Evolutionary conservation across 192 early-diverging fungal species (phyloP).

Genomic region (Coemansia sp.): DNA sequence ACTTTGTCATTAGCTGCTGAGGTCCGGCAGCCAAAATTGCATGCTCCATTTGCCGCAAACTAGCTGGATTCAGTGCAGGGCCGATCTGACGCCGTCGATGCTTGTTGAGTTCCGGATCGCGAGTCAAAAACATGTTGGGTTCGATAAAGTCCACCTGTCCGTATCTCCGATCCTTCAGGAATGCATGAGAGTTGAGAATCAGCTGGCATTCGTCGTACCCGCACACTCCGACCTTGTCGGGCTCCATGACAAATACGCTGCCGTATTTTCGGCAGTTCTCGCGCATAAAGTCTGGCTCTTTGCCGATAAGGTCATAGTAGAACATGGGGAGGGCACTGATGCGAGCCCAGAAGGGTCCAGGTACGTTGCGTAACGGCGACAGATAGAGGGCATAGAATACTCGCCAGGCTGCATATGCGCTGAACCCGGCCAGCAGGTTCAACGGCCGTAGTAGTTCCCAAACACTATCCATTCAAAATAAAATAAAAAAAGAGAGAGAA

Average conservation of each 20-base stretch:
- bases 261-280: slow-evolving; percentile 36
- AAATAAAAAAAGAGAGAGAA: neutral
- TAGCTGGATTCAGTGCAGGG: slow-evolving; percentile 17
- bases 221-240: slow-evolving; percentile 25
- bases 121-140: slow-evolving; percentile 37
- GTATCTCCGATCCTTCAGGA: slow-evolving; percentile 35
- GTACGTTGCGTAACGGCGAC: slow-evolving; percentile 41
- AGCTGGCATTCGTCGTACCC: slow-evolving; percentile 26
- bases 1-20: slow-evolving; percentile 29
- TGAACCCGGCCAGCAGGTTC: slow-evolving; percentile 20
- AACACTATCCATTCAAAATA: neutral
- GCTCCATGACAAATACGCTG: slow-evolving; percentile 37
- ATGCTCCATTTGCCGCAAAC: slow-evolving; percentile 35
- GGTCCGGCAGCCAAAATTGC: slow-evolving; percentile 26
- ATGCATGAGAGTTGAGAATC: slow-evolving; percentile 36
- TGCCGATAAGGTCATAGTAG: slow-evolving; percentile 25
- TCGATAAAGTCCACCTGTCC: slow-evolving; percentile 29
- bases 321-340: slow-evolving; percentile 32
- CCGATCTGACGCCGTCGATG: slow-evolving; percentile 37
- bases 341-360: slow-evolving; percentile 37
- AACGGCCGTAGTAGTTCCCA: slow-evolving; percentile 13
- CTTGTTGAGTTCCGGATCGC: slow-evolving; percentile 35
- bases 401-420: slow-evolving; percentile 23
- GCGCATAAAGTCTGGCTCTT: slow-evolving; percentile 35
- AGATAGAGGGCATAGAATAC: slow-evolving; percentile 32